Conservation (phyloP, 2,329 filamentous ascomycete genomes). For the Pyricularia grisea region DNA sequence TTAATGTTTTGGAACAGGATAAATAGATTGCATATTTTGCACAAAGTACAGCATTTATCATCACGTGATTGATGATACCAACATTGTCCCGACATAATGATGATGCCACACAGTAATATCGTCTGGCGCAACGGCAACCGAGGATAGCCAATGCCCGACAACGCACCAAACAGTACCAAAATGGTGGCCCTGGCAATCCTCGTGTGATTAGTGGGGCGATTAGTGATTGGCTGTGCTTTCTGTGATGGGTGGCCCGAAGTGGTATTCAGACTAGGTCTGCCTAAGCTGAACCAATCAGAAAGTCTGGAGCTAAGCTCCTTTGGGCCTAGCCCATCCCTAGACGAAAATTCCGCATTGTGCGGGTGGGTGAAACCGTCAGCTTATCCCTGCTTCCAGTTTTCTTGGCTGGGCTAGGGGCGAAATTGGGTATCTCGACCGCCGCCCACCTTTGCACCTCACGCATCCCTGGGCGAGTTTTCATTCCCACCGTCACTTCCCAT, state of each 20-base stretch:
- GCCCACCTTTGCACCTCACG: constrained; percentile 3
- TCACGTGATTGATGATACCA: no score
- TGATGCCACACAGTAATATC: no score
- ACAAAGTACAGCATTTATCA: no score
- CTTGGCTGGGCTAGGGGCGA: not conserved
- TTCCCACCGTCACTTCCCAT: not conserved
- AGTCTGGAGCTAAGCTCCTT: not conserved
- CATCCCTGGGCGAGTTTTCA: not conserved
- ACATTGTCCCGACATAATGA: no score
- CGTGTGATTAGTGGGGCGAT: not conserved
- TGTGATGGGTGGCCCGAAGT: not conserved
- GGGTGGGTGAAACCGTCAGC: not conserved
- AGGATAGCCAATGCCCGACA: not conserved
- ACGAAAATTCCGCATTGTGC: not conserved
- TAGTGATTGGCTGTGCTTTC: not conserved
- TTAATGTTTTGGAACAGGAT: no score
- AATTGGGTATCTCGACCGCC: constrained; percentile 6
- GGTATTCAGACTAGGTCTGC: not conserved
- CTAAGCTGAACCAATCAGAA: not conserved
- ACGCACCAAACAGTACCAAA: not conserved
- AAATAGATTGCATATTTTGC: no score
- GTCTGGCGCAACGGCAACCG: not conserved
- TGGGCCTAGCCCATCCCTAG: not conserved
- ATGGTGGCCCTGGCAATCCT: not conserved
- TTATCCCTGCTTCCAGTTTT: not conserved